Base-by-base conservation (phyloP, 192 early-diverging fungal species). In the Linnemannia schmuckeri region DNA sequence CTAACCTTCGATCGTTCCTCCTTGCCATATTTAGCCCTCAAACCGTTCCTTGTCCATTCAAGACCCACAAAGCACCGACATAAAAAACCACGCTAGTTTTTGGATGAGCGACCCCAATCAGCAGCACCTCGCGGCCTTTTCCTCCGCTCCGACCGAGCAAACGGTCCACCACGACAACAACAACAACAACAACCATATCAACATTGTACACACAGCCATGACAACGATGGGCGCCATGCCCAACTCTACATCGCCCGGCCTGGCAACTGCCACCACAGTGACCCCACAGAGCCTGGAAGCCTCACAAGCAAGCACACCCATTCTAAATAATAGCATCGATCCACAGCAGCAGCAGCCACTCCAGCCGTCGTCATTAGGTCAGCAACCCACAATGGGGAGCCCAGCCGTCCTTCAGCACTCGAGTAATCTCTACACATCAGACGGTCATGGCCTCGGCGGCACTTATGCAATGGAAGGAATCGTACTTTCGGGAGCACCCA, bases 401-500 rank as follows among this genome's bases (percentile, higher is more conserved):
- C 37, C 73, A 3, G 75, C 9, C 41, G 76, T 55, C 30, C 41
- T 35, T 27, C 77, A 74, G 35, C 13, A 33, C 6, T 44, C 47
- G 10, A 42, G 22, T 44, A 73, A 54, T 72, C 17, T 63, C 13
- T 79, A 49, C 66, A 49, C 17, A 24, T 27, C 77, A 20, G 77
- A 71, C 1, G 66, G 63, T n/a, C 70, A 42, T 38, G 15, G 38
- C 17, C 42, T 79, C 18, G 20, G 77, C 9, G 40, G 41, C 22
- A 1, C 76, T 12, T 87, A 77, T 68, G 80, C 79, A 7, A 87
- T 87, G 85, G 85, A 81, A 37, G 85, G 80, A 1, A 47, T 87
- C 7, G 76, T 87, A 46, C 47, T 87, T 20, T 81, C 79, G 1
- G 71, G 49, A 10, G 24, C 75, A 4, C 22, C 75, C 22, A 18